Percentiles rank a stretch among this genome's conserved stretches.
Evolutionary conservation across 371 early-diverging fungal species (phyloP).

Genomic region (Syncephalastrum contaminatum): DNA sequence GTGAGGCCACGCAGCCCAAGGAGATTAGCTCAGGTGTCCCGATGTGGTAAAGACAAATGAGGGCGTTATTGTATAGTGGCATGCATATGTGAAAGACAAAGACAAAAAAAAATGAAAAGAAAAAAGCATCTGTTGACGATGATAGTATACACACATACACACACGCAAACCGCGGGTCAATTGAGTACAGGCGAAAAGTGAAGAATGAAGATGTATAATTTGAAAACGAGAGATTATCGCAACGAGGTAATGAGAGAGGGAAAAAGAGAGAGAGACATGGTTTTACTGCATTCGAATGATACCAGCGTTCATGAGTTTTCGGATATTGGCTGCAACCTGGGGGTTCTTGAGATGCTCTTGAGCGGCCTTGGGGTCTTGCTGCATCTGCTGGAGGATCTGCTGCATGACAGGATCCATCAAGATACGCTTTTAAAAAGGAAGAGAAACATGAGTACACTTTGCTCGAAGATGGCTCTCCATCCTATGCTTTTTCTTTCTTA

Average conservation of each 20-base stretch:
- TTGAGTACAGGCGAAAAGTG: neutral
- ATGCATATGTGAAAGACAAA: too few relatives aligned
- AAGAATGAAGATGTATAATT: neutral
- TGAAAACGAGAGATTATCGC: neutral
- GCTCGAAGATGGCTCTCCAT: neutral
- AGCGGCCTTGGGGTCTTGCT: constrained; percentile 89
- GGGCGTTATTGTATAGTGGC: too few relatives aligned
- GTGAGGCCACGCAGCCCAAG: constrained; percentile 64
- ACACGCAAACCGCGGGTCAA: too few relatives aligned
- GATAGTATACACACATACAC: too few relatives aligned
- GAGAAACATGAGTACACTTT: neutral
- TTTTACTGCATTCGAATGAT: constrained; percentile 67
- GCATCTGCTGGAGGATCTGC: constrained; percentile 95
- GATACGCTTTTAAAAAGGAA: constrained; percentile 49
- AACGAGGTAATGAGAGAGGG: neutral
- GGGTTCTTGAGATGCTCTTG: constrained; percentile 94
- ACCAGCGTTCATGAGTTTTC: constrained; percentile 91
- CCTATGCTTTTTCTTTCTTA: constrained; percentile 5
- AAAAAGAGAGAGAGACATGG: neutral
- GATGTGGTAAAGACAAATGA: constrained; percentile 49
- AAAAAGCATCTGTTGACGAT: too few relatives aligned
- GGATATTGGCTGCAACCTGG: constrained; percentile 89
- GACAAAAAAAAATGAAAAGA: too few relatives aligned
- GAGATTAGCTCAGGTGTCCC: constrained; percentile 72
- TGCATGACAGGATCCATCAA: constrained; percentile 96